Evolutionary conservation across 2,329 filamentous ascomycete species (phyloP), one percentile per base, ranked within the genome.

Genomic region (Davidsoniella neocaledoniae): DNA sequence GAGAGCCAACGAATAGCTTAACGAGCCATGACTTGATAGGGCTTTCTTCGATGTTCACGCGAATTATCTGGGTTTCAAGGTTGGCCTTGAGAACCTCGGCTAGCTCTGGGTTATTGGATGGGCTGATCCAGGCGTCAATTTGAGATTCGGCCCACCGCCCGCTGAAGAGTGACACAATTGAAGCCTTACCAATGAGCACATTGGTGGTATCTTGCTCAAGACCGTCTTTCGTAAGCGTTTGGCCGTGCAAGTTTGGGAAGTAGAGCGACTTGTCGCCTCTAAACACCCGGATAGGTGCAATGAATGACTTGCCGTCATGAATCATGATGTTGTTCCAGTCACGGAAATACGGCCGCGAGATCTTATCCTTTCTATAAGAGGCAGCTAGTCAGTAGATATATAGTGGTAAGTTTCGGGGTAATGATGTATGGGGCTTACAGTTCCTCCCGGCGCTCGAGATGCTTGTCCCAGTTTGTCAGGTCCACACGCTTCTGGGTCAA

Each of bases 241-340:
- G 71, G 43, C 91, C 91, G 62, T 75, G 76, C 52, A 98, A 71
- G 66, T 98, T 98, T 43, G 91, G 91, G 67, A 98, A 95, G 70
- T 83, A 96, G 55, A 95, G 75, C 4, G 90, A 83, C 47, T 79
- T 74, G 38, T 93, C 85, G 56, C 74, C 74, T 59, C 80, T 83
- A 72, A 96, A 96, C 45, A 90, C 73, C n/a, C 82, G 73, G 3
- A 83, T 77, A 37, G 90, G 90, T 17, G 86, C 80, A 47, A 90
- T 69, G 67, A 95, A 98, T 21, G 86, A 86, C 66, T 98, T 98
- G 59, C 91, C 91, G 58, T 87, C 78, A 66, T 91, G 81, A 56
- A 81, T 74, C 48, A 73, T 72, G 64, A 95, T 76, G 66, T 93
- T 91, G 53, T 77, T 77, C 83, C 87, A 95, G 71, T 98, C 90